Base-by-base conservation (phyloP, 2,329 filamentous ascomycete species). In the Fusarium sp. region DNA sequence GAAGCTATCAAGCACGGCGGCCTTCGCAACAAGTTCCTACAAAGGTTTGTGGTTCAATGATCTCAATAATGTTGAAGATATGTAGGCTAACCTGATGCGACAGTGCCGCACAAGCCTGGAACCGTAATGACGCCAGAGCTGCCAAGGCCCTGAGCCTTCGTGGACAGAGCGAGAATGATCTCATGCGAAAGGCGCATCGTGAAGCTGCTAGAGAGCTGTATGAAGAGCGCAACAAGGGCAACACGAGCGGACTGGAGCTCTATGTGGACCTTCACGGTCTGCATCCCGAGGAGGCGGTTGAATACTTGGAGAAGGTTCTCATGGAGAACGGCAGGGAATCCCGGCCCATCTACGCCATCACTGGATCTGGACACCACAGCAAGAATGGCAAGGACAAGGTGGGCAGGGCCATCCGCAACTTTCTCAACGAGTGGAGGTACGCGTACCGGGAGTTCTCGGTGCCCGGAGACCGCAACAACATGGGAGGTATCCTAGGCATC, bases 311-410 rank as follows among this genome's bases (percentile, higher is more conserved):
- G 82, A 92, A 93, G 73, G 93, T 97, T 43, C 90, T 99, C 25
- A 87, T 95, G 71, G 94, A 97, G 79, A 97, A 98, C 79, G 89
- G 88, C 74, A 88, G 90, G 74, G 91, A 93, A 76, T 88, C 88
- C 38, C 89, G 91, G 25, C 94, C 96, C 4, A 90, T 99, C 47
- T 99, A 98, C 81, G 95, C 95, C 75, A 98, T 99, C 81, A 98
- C 95, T 1, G 97, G 97, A 52, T 98, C 96, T 1, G 97, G 96
- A 4, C 95, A 98, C 80, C 97, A 99, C 84, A 97, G 94, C 82
- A 98, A 98, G 87, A 98, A 98, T 80, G 96, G 97, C 79, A 98
- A 98, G 83, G 97, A 99, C 84, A 99, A 99, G 85, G 94, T 99
- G 38, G 96, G 96, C 80, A 98, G 97, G 84, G 95, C 95, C 2